Evolutionary conservation across 345 rosid species (phyloP).

Genomic region (Laguncularia racemosa): DNA sequence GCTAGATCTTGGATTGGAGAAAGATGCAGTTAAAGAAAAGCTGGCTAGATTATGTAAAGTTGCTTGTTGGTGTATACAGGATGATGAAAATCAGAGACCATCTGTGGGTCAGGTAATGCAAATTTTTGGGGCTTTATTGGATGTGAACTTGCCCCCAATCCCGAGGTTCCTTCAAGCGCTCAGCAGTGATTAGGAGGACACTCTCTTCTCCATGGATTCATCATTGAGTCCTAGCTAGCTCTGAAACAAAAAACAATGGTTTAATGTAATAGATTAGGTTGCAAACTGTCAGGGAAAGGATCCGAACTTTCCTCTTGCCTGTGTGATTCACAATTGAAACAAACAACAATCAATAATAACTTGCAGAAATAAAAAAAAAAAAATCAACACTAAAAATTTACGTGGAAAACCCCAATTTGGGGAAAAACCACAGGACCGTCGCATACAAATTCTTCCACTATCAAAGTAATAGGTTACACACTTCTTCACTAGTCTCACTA

Average conservation of each 20-base stretch:
- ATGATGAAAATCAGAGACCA: conserved; percentile 56
- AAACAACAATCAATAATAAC: no score
- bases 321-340: no score
- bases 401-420: no score
- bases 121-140: conserved; percentile 55
- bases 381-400: no score
- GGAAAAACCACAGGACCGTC: no score
- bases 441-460: no score
- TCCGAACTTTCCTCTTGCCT: no score
- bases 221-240: conserved; percentile 26
- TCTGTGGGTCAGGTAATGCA: conserved; percentile 76
- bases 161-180: conserved; percentile 49
- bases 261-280: no score
- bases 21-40: conserved; percentile 43
- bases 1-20: conserved; percentile 36
- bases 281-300: no score
- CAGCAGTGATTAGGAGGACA: conserved; percentile 14
- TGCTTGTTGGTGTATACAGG: conserved; percentile 85
- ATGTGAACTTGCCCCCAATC: conserved; percentile 43
- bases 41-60: conserved; percentile 43
- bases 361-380: no score
- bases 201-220: conserved; percentile 31
- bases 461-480: no score
- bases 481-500: no score
- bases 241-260: conserved; percentile 11